These are phyloP conservation scores for Paraphoma sp. DNA, from an alignment of 2,329 filamentous ascomycete species.

Conservation along the genomic window DNA sequence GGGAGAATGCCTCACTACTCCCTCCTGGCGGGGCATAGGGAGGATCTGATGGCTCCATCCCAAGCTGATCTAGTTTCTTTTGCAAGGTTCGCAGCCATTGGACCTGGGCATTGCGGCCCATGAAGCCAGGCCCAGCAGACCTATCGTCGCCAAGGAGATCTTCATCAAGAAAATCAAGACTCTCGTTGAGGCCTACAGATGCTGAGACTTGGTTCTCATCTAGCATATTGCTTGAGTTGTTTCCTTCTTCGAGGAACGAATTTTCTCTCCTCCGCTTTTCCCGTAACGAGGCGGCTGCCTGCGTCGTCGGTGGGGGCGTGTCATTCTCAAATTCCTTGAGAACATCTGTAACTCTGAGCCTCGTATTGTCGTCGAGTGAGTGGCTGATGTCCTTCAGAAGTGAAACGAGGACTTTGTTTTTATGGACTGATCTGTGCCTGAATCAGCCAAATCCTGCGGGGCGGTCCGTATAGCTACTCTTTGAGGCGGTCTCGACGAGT, in stretches of 20 bases:
- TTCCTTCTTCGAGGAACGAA: slow-evolving; percentile 2
- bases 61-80: slow-evolving; percentile 17
- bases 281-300: not conserved
- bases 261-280: slow-evolving; percentile 10
- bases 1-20: slow-evolving; percentile 9
- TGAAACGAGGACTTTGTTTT: slow-evolving; percentile 18
- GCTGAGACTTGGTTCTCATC: slow-evolving; percentile 29
- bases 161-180: slow-evolving; percentile 36
- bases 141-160: slow-evolving; percentile 33
- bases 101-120: slow-evolving; percentile 42
- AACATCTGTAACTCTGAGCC: slow-evolving; percentile 13
- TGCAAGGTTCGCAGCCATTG: slow-evolving; percentile 43
- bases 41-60: slow-evolving; percentile 10
- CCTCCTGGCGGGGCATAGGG: slow-evolving; percentile 26
- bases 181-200: slow-evolving; percentile 35
- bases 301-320: slow-evolving; percentile 3
- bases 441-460: not conserved
- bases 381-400: slow-evolving; percentile 23
- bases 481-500: slow-evolving; percentile 42
- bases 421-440: slow-evolving; percentile 11
- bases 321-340: slow-evolving; percentile 16
- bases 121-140: slow-evolving; percentile 38
- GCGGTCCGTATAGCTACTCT: slow-evolving; percentile 21
- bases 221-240: slow-evolving; percentile 2
- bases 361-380: slow-evolving; percentile 12